Evolutionary conservation across 106 monocot genomes (phyloP), one percentile per base, ranked within the genome.

Genomic region (Platanthera guangdongensis): DNA sequence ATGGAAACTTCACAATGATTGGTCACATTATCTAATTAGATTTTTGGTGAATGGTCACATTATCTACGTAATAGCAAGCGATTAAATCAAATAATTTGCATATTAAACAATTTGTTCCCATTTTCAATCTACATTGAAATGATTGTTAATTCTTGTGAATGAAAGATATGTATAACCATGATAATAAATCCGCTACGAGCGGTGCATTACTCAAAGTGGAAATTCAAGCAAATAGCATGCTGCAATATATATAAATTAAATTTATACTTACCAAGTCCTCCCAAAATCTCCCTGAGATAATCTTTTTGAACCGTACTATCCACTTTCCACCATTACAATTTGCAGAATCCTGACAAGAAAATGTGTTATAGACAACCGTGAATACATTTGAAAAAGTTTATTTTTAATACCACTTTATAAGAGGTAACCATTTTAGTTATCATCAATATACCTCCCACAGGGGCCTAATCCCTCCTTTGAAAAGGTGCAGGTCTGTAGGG

Each of bases 281-380:
- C 96, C 96, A 97, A 57, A 93, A 97, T 50, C 96, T 93, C 16
- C 93, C 96, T 22, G 96, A 93, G 80, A 97, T 86, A 47, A 78
- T 68, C 80, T 97, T 97, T 77, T 93, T 97, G 71, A 97, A 97
- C 3, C 96, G 82, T 81, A 93, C 86, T 72, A 93, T 97, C 96
- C 96, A 97, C 80, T 97, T 97, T 50, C 80, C 80, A 46, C 80
- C 80, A 74, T 80, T 74, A 67, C 74, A 74, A 53, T 80, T 80
- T 64, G 80, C 80, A 13, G 80, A 65, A 68, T 80, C 80, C 80
- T 80, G 74, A 68, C 32, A 32, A 50, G 14, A 5, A 39, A 74
- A 68, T 53, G 47, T 45, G 25, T 47, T 47, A 70, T 47, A n/a
- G 28, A 45, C 32, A 48, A 48, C 70, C 5, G 47, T n/a, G 47